phyloP scores from a whole-genome alignment of 2,329 filamentous ascomycete genomes.

The Tolypocladium endophyticum region DNA sequence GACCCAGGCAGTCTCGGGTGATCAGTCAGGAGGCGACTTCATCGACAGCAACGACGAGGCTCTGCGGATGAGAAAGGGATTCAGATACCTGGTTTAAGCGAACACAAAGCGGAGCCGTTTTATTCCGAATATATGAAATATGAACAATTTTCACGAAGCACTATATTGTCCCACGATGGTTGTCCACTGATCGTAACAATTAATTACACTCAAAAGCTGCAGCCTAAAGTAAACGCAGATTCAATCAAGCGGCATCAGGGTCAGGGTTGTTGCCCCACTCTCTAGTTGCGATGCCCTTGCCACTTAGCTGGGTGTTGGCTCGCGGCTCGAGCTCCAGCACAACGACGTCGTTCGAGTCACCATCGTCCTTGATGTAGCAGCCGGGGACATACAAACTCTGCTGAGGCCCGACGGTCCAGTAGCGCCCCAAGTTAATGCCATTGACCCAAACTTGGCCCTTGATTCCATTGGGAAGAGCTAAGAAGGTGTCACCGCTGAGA shows the following conservation, averaged over 20 bases:
- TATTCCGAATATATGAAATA: neutral
- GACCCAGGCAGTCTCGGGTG: conserved; percentile 24
- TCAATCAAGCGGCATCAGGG: neutral
- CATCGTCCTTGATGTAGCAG: conserved; percentile 18
- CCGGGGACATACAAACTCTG: conserved; percentile 36
- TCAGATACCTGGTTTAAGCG: conserved; percentile 32
- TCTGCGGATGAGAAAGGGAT: conserved; percentile 33
- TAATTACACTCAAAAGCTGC: neutral
- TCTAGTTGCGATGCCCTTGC: conserved; percentile 3
- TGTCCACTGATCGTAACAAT: neutral
- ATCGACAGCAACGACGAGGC: conserved; percentile 32
- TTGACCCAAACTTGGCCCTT: conserved; percentile 38
- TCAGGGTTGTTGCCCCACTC: conserved; percentile 5
- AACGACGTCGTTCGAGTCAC: conserved; percentile 24
- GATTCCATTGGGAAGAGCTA: conserved; percentile 26
- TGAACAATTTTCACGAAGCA: neutral
- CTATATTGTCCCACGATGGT: neutral
- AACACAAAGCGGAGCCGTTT: neutral
- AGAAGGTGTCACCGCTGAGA: conserved; percentile 22
- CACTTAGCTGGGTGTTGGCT: neutral
- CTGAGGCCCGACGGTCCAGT: conserved; percentile 36
- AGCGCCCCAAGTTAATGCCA: conserved; percentile 31
- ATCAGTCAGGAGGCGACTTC: conserved; percentile 28
- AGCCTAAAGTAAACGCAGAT: neutral
- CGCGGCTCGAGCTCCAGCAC: conserved; percentile 32